These are phyloP conservation scores for Cymodocea nodosa DNA, from an alignment of 116 monocot genomes.

Conservation along the genomic window DNA sequence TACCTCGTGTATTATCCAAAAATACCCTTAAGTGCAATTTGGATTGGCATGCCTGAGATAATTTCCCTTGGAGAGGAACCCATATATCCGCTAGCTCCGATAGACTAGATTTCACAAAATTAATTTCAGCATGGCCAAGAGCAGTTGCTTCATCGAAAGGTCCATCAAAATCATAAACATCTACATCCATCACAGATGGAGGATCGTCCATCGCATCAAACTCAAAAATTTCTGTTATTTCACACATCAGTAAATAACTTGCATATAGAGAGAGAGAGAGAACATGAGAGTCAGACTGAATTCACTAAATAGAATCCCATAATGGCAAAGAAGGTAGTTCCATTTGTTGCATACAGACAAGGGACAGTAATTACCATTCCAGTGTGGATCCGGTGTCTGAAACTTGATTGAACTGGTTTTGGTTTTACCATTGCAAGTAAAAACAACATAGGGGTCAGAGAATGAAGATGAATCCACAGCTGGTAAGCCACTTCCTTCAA, in stretches of 20 bases:
- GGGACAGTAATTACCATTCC: conserved; percentile 43
- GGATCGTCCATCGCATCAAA: conserved; percentile 79
- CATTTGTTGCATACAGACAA: not conserved
- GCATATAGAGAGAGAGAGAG: not conserved
- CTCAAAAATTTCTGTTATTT: conserved; percentile 57
- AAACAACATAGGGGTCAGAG: conserved; percentile 59
- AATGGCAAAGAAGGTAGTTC: not conserved
- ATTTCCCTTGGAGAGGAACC: conserved; percentile 49
- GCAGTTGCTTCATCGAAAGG: conserved; percentile 36
- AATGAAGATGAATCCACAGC: conserved; percentile 16
- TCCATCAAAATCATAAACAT: conserved; percentile 67
- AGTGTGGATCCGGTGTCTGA: conserved; percentile 52
- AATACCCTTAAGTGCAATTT: conserved; percentile 57
- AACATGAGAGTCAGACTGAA: not conserved
- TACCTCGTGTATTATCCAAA: conserved; percentile 47
- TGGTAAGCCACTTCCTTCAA: conserved; percentile 46
- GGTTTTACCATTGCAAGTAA: conserved; percentile 47
- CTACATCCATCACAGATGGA: conserved; percentile 50
- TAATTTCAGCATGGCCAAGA: conserved; percentile 61
- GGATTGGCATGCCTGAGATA: conserved; percentile 32
- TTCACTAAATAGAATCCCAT: not conserved
- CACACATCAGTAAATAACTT: not conserved
- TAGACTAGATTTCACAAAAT: conserved; percentile 37
- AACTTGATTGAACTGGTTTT: conserved; percentile 64
- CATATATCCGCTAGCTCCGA: conserved; percentile 61